These are phyloP conservation scores for Staphylotrichum longicolle DNA, from an alignment of 495 filamentous ascomycete species.

Conservation along the genomic window DNA sequence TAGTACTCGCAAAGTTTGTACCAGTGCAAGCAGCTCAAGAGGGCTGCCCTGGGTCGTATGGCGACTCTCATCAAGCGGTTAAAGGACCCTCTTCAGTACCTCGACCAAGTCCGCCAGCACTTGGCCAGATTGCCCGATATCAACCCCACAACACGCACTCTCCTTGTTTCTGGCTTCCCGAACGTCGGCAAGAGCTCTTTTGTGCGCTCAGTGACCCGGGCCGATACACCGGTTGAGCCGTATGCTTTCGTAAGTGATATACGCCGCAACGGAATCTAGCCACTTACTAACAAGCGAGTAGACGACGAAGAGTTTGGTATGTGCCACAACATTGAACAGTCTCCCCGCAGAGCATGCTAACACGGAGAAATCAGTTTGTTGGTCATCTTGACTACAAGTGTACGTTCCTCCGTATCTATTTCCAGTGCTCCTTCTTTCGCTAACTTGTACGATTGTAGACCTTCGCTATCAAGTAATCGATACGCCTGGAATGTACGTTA, in stretches of 20 bases:
- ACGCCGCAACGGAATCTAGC: not conserved
- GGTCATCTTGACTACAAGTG: constrained; percentile 98
- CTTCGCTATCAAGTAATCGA: constrained; percentile 64
- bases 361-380: constrained; percentile 92
- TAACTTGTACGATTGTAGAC: constrained; percentile 1
- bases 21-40: constrained; percentile 54
- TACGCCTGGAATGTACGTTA: constrained; percentile 68
- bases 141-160: constrained; percentile 91
- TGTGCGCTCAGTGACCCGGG: constrained; percentile 83
- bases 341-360: constrained; percentile 36
- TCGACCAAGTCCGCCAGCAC: constrained; percentile 98
- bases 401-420: not conserved
- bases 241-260: constrained; percentile 69
- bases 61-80: constrained; percentile 90
- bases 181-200: constrained; percentile 98
- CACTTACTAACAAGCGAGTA: constrained; percentile 14
- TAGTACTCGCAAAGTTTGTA: constrained; percentile 93
- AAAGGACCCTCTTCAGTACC: constrained; percentile 90
- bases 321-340: not conserved
- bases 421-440: not conserved
- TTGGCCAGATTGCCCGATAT: constrained; percentile 95
- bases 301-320: constrained; percentile 81
- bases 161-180: constrained; percentile 94
- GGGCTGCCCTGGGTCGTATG: constrained; percentile 73
- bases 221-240: constrained; percentile 96